phyloP scores from a whole-genome alignment of 305 asterid genomes.

The Fraxinus latifolia region DNA sequence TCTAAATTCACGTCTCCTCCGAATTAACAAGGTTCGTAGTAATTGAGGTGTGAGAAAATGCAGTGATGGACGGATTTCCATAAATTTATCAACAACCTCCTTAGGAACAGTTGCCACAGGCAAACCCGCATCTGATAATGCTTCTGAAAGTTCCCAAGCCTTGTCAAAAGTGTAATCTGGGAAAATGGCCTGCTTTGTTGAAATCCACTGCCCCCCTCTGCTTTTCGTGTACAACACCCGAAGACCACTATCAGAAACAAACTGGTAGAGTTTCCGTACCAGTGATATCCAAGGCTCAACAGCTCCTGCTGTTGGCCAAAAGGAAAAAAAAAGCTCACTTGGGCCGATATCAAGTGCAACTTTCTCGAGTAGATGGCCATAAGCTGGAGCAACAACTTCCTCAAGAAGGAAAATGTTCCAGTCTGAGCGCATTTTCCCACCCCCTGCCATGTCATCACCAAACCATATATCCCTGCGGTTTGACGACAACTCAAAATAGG shows the following conservation, averaged over 20 bases:
- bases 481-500: slow-evolving; percentile 94
- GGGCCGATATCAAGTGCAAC: slow-evolving; percentile 80
- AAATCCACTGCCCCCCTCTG: slow-evolving; percentile 95
- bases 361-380: slow-evolving; percentile 83
- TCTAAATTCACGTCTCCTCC: slow-evolving; percentile 70
- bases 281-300: slow-evolving; percentile 88
- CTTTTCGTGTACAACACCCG: slow-evolving; percentile 71
- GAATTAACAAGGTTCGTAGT: slow-evolving; percentile 69
- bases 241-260: slow-evolving; percentile 66
- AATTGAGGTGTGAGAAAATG: slow-evolving; percentile 90
- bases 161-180: slow-evolving; percentile 82
- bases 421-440: slow-evolving; percentile 92
- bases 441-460: slow-evolving; percentile 99
- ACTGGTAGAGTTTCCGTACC: slow-evolving; percentile 71
- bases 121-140: slow-evolving; percentile 82
- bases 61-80: slow-evolving; percentile 69
- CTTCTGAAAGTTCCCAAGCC: slow-evolving; percentile 70
- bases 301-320: slow-evolving; percentile 74
- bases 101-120: slow-evolving; percentile 67
- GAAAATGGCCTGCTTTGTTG: slow-evolving; percentile 87
- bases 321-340: slow-evolving; percentile 68
- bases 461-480: slow-evolving; percentile 98
- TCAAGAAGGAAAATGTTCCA: slow-evolving; percentile 91
- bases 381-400: slow-evolving; percentile 94
- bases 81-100: slow-evolving; percentile 66